A percentile compares a stretch with the other conserved stretches of the same genome.
Evolutionary conservation across 768 basidiomycete species (phyloP).

Genomic region (Trametes sanguinea): DNA sequence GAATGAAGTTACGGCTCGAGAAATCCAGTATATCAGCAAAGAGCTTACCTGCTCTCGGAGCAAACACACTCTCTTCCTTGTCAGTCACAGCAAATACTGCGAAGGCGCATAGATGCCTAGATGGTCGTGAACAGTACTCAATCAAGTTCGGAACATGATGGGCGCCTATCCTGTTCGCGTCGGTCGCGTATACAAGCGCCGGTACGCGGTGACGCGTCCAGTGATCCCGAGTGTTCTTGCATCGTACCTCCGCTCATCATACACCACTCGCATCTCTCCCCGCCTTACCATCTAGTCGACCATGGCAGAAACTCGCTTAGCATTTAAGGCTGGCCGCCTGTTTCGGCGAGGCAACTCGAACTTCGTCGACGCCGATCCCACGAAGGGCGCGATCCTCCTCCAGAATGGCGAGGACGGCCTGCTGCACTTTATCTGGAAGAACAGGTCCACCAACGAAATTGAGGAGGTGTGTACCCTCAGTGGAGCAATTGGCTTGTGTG

Average conservation of each 20-base stretch:
- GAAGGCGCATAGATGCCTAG: no score
- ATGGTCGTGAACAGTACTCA: no score
- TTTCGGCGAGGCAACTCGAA: conserved; percentile 68
- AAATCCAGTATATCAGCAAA: no score
- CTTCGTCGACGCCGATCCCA: conserved; percentile 62
- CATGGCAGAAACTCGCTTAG: conserved; percentile 35
- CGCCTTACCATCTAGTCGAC: background rate
- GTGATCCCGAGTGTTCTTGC: background rate
- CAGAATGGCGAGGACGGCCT: conserved; percentile 73
- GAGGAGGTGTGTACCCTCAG: conserved; percentile 54
- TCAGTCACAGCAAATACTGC: no score
- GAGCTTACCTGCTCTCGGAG: no score
- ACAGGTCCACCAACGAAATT: conserved; percentile 56
- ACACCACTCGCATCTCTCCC: background rate
- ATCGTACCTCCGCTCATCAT: background rate
- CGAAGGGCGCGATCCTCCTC: conserved; percentile 74
- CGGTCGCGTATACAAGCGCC: conserved; percentile 15
- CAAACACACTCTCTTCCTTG: no score
- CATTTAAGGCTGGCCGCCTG: conserved; percentile 74
- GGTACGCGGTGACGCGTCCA: conserved; percentile 16
- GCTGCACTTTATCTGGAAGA: conserved; percentile 80
- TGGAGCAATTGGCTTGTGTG: background rate
- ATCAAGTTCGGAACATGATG: no score
- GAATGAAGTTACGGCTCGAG: no score
- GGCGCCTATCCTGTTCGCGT: conserved; percentile 4